Evolutionary conservation across 768 basidiomycete species (phyloP), one percentile per base, ranked within the genome.

Genomic region (Pluteus cervinus): DNA sequence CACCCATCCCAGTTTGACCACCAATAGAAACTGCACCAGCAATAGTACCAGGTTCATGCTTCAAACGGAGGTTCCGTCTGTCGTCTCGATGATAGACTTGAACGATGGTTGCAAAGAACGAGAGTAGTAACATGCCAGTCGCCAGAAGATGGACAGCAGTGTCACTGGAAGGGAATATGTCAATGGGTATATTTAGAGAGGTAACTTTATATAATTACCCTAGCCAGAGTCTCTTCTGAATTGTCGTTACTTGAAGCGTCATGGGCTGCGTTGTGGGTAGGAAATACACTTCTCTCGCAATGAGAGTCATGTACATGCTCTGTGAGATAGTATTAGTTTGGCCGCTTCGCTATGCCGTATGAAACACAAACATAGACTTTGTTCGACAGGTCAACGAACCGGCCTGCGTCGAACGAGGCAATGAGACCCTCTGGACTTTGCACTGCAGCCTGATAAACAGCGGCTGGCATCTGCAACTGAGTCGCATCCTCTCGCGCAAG

Each of bases 11-110:
- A 3, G 72, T 73, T 44, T 69, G 66, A 5, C 66, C 75, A 7
- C 72, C 71, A 43, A 77, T 68, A 25, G 71, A 66, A 9, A 75
- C 68, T 9, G 76, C 76, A 8, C 73, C 71, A 15, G 73, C 75
- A 36, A 78, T 71, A 4, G 76, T 76, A 12, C 75, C 72, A 1
- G 73, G 72, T 33, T 64, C 57, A 44, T 73, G 71, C 21, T 57
- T 59, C 22, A 77, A 57, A 12, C 56, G 57, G 20, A 79, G 59
- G 29, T 59, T 50, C 7, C 62, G 61, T 6, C 75, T 66, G 25
- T 69, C 68, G 31, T 47, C 43, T 17, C 63, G 56, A 48, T 78
- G 76, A 43, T 68, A 60, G 12, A 74, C 39, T 26, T 76, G 72
- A 32, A 76, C 58, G 20, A 71, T 45, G 9, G 63, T 53, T 4